phyloP scores from a whole-genome alignment of 768 basidiomycete genomes.

The Boletus rubescentipes region DNA sequence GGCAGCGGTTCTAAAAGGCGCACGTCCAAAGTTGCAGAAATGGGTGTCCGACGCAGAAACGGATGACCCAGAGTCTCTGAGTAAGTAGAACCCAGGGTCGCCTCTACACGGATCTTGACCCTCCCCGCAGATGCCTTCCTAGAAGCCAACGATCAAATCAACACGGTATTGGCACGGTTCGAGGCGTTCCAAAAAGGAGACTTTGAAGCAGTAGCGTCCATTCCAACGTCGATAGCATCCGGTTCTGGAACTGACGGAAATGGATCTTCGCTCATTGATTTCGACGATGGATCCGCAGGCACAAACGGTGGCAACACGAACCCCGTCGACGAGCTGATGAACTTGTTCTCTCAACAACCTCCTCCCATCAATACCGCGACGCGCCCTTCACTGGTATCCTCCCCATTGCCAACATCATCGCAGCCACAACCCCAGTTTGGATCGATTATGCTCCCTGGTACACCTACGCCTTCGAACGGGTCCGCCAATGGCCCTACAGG shows the following conservation, averaged over 20 bases:
- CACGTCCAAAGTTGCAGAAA: constrained; percentile 93
- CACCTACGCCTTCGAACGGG: constrained; percentile 32
- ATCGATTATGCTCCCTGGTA: constrained; percentile 44
- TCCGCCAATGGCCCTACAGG: constrained; percentile 11
- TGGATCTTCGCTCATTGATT: constrained; percentile 67
- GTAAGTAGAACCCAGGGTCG: constrained; percentile 40
- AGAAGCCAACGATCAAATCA: constrained; percentile 97
- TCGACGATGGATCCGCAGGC: constrained; percentile 52
- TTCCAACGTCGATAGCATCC: constrained; percentile 57
- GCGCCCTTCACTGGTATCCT: constrained; percentile 20
- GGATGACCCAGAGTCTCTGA: constrained; percentile 87
- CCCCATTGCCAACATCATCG: constrained; percentile 13
- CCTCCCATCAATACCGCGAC: constrained; percentile 29
- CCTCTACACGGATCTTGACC: not conserved
- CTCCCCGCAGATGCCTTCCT: constrained; percentile 76
- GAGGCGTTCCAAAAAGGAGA: constrained; percentile 94
- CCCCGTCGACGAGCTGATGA: constrained; percentile 57
- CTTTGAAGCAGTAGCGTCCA: constrained; percentile 67
- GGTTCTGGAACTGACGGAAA: constrained; percentile 20
- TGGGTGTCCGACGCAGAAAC: constrained; percentile 95
- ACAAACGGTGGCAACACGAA: constrained; percentile 21
- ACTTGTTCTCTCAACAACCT: constrained; percentile 46
- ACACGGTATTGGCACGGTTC: constrained; percentile 85
- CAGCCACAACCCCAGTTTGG: constrained; percentile 33
- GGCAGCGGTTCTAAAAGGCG: constrained; percentile 71